Base-by-base conservation (phyloP, 2,329 filamentous ascomycete species). In the Colletotrichum trifolii region DNA sequence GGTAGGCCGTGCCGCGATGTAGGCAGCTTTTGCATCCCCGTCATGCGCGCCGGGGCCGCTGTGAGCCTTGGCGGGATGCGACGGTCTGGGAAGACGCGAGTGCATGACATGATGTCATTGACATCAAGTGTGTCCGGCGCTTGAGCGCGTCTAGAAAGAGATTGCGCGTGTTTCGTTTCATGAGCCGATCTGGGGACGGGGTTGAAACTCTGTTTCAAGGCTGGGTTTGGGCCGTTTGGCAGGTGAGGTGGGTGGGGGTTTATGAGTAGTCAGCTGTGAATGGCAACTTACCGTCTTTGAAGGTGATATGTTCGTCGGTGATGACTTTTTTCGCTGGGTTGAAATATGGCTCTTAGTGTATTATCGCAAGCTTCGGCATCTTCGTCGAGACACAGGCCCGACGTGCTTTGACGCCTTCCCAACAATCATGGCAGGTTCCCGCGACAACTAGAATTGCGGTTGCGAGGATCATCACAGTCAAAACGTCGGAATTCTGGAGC, bases 171-270 rank as follows among this genome's bases (percentile, higher is more conserved):
- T 17, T 48, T 57, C 45, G 54, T 57, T 57, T 57, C 54, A 57
- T 57, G 45, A 57, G 54, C 39, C 43, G 54, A 47, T 47, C 43
- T 39, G 54, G 54, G 54, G 54, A 48, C 39, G 43, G 15, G n/a
- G 25, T 11, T 10, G 6, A 11, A 42, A 17, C 38, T 25, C 12
- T 34, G 33, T 38, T 35, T 38, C 10, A 13, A 34, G 13, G 39
- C 13, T 40, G 25, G 25, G 25, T 17, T 35, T n/a, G n/a, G n/a
- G n/a, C n/a, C n/a, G n/a, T n/a, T n/a, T n/a, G 46, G 33, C 35
- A 34, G 13, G 12, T 48, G 17, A 34, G 45, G 45, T 47, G n/a
- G 17, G 33, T 48, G 17, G 25, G 33, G 46, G 35, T 8, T 34
- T 33, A 48, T 17, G 11, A 11, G 10, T 10, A 6, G 33, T 48